These are phyloP conservation scores for Thalassiosira hispida DNA, from an alignment of 352 stramenopile species.

Conservation along the genomic window DNA sequence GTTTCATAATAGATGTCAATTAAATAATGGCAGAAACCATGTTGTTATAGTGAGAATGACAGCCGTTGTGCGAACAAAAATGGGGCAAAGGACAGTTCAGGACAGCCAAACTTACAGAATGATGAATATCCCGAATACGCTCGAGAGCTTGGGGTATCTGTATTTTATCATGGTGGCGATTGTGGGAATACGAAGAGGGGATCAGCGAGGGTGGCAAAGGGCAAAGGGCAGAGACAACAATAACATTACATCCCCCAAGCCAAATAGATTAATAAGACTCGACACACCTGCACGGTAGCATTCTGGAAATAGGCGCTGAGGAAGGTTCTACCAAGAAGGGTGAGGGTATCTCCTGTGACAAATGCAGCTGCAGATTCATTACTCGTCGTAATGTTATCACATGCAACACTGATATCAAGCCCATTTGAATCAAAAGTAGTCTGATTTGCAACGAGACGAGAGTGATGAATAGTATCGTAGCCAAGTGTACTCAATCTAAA, in stretches of 20 bases:
- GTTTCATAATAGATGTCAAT: neutral
- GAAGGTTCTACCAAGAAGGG: slow-evolving; percentile 37
- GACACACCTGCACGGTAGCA: neutral
- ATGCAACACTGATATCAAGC: slow-evolving; percentile 24
- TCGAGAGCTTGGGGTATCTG: slow-evolving; percentile 21
- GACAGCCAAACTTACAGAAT: slow-evolving; percentile 1
- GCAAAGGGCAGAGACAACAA: neutral
- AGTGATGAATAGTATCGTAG: slow-evolving; percentile 24
- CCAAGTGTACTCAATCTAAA: slow-evolving; percentile 31
- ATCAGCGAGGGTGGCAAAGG: no score
- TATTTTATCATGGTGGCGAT: neutral
- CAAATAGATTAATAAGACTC: neutral
- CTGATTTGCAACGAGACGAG: neutral
- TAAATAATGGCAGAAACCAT: no score
- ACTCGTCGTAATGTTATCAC: slow-evolving; percentile 38
- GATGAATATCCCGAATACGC: slow-evolving; percentile 20
- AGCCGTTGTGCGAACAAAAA: no score
- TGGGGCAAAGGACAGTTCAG: neutral
- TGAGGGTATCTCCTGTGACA: slow-evolving; percentile 39
- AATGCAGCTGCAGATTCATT: slow-evolving; percentile 16
- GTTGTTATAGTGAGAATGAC: no score
- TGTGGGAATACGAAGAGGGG: no score
- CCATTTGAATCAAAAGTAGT: neutral
- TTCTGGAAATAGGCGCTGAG: slow-evolving; percentile 9
- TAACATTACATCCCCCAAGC: no score